A percentile compares a stretch with the other conserved stretches of the same genome.
Conservation (phyloP, 768 basidiomycete species). For the Pulveroboletus sp. region DNA sequence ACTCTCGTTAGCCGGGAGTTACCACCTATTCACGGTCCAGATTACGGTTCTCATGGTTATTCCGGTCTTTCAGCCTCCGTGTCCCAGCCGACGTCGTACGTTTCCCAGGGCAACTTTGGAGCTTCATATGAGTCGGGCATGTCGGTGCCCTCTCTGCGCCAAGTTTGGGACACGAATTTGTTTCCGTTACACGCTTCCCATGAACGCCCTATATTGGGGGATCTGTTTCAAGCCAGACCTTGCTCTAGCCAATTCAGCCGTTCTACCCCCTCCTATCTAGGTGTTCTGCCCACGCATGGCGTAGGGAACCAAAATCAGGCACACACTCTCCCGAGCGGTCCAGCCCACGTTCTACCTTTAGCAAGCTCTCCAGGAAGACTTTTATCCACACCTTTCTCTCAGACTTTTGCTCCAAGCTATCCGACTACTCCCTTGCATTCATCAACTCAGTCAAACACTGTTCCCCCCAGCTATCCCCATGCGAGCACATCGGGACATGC, state of each 20-base stretch:
- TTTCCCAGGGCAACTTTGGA: conserved; percentile 18
- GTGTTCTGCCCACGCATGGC: conserved; percentile 8
- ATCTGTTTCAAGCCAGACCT: conserved; percentile 44
- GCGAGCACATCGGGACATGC: conserved; percentile 6
- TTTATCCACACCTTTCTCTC: conserved; percentile 11
- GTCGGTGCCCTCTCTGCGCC: conserved; percentile 3
- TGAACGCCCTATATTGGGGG: conserved; percentile 10
- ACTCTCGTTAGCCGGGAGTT: conserved; percentile 28
- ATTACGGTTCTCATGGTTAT: conserved; percentile 1
- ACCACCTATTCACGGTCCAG: conserved; percentile 7
- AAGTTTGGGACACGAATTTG: conserved; percentile 6
- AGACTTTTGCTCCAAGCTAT: conserved; percentile 14
- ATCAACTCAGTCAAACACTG: conserved; percentile 5
- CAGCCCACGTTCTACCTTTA: conserved; percentile 2
- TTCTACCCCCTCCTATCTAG: conserved; percentile 16
- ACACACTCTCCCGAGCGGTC: conserved; percentile 7
- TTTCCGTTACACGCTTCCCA: conserved; percentile 1
- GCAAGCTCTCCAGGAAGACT: conserved; percentile 4
- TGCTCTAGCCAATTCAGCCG: conserved; percentile 44
- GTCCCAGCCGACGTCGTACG: conserved; percentile 21
- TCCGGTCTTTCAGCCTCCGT: conserved; percentile 27
- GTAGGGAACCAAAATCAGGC: conserved; percentile 15
- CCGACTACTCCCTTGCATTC: conserved; percentile 16
- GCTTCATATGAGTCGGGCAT: conserved; percentile 35
- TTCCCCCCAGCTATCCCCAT: conserved; percentile 15